These are phyloP conservation scores for Ophiognomonia clavigignenti-juglandacearum DNA, from an alignment of 2,329 filamentous ascomycete species.

Conservation along the genomic window DNA sequence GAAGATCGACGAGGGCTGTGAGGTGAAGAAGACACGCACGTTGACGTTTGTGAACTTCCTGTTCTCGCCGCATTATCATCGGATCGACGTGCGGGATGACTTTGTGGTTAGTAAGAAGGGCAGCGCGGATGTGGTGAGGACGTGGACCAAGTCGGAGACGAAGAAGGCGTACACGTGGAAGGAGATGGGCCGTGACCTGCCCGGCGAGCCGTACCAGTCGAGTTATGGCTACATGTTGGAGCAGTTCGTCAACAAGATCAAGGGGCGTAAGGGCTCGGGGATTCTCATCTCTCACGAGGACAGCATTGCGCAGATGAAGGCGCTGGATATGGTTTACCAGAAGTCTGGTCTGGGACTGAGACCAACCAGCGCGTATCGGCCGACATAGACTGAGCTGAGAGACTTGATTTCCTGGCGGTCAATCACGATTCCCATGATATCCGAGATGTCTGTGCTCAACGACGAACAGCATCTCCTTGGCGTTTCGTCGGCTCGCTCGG, in stretches of 20 bases:
- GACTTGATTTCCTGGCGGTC: too few species aligned
- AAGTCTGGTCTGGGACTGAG: constrained; percentile 27
- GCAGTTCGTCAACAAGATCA: constrained; percentile 41
- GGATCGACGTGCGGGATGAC: constrained; percentile 31
- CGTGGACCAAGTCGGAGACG: constrained; percentile 21
- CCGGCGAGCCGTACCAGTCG: constrained; percentile 34
- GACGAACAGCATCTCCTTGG: too few species aligned
- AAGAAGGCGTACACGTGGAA: constrained; percentile 31
- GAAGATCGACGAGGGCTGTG: constrained; percentile 17
- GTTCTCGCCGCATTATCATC: constrained; percentile 25
- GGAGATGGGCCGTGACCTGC: constrained; percentile 26
- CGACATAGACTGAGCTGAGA: too few species aligned
- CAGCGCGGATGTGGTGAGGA: constrained; percentile 19
- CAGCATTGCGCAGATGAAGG: constrained; percentile 38
- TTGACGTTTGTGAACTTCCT: constrained; percentile 27
- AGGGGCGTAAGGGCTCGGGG: constrained; percentile 29
- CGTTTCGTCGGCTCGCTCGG: too few species aligned
- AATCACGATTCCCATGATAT: too few species aligned
- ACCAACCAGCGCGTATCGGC: constrained; percentile 4
- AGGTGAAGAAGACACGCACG: constrained; percentile 22
- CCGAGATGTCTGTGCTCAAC: too few species aligned
- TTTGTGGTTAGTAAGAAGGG: constrained; percentile 24
- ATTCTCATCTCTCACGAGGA: constrained; percentile 38
- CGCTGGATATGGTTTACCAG: constrained; percentile 41
- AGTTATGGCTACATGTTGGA: constrained; percentile 43